A percentile compares a stretch with the other conserved stretches of the same genome.
Evolutionary conservation across 331 rosid species (phyloP).

Genomic region (Rosa hybrid): DNA sequence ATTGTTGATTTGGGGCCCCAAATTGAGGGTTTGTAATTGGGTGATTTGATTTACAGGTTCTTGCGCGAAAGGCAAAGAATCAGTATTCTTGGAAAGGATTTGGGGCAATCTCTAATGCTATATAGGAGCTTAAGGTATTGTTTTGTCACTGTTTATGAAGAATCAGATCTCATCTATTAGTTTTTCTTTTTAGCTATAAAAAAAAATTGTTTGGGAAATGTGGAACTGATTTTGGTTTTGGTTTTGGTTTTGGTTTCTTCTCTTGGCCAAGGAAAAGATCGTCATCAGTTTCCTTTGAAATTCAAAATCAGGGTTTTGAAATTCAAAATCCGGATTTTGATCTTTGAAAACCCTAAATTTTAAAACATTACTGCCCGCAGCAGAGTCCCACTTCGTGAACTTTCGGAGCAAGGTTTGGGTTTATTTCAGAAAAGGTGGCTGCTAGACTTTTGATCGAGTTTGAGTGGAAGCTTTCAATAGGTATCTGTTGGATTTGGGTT

Average conservation of each 20-base stretch:
- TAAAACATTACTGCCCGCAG: too few relatives aligned
- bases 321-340: too few relatives aligned
- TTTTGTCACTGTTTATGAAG: neutral
- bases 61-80: slow-evolving; percentile 79
- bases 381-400: too few relatives aligned
- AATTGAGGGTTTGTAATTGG: neutral
- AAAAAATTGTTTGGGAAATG: neutral
- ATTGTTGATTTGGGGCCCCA: neutral
- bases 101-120: slow-evolving; percentile 59
- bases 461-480: too few relatives aligned
- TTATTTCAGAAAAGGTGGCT: too few relatives aligned
- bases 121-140: slow-evolving; percentile 63
- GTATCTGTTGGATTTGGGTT: too few relatives aligned
- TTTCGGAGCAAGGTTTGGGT: too few relatives aligned
- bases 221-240: slow-evolving; percentile 6
- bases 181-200: neutral
- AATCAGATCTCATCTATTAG: neutral
- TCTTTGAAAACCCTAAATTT: too few relatives aligned
- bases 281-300: too few relatives aligned
- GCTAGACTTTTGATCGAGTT: too few relatives aligned
- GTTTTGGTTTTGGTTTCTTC: neutral
- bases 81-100: slow-evolving; percentile 91
- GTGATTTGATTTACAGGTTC: slow-evolving; percentile 45
- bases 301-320: too few relatives aligned
- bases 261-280: too few relatives aligned